phyloP scores from a whole-genome alignment of 1,139 yeast species.

The Pichia inconspicua region DNA sequence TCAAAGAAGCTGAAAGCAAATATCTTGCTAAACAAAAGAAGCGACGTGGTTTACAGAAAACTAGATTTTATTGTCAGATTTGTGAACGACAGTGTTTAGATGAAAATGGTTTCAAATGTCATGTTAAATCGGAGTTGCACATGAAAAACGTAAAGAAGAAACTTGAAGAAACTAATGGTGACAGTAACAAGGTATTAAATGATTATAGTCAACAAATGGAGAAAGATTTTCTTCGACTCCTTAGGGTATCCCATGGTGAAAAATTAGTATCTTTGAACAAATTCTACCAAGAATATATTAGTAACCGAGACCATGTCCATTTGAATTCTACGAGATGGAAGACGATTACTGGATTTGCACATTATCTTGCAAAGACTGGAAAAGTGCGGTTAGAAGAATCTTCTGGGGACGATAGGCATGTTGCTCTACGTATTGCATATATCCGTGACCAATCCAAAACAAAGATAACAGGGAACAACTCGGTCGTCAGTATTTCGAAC shows the following conservation, averaged over 20 bases:
- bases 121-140: conserved; percentile 72
- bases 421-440: neutral
- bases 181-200: conserved; percentile 45
- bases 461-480: neutral
- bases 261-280: conserved; percentile 72
- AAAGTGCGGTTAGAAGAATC: conserved; percentile 16
- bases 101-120: conserved; percentile 90
- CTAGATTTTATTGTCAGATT: conserved; percentile 83
- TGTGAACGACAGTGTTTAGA: conserved; percentile 93
- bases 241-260: conserved; percentile 71
- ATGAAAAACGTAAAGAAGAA: conserved; percentile 39
- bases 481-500: no score
- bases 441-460: neutral
- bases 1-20: conserved; percentile 12
- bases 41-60: conserved; percentile 76
- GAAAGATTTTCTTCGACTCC: conserved; percentile 53
- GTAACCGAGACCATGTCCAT: conserved; percentile 75
- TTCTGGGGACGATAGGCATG: neutral
- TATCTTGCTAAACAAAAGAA: conserved; percentile 45
- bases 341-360: conserved; percentile 63
- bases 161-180: conserved; percentile 22
- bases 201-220: conserved; percentile 56
- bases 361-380: conserved; percentile 52
- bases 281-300: conserved; percentile 81
- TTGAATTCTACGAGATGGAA: conserved; percentile 85